phyloP scores from a whole-genome alignment of 768 basidiomycete genomes.

The Boletus coccyginus region DNA sequence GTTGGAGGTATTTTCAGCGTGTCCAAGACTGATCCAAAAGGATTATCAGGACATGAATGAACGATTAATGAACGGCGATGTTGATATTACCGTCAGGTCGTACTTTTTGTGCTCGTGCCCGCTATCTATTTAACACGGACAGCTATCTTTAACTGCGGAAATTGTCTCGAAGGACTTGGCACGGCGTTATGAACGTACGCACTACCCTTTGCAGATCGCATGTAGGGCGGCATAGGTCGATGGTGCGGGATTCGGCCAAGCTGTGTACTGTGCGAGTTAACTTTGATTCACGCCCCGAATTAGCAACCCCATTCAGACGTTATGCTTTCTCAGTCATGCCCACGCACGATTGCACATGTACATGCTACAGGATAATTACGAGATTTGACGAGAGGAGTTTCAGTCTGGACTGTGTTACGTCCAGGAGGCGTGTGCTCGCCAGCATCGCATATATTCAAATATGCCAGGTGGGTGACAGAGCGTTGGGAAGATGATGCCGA shows the following conservation, averaged over 20 bases:
- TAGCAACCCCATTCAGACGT: slow-evolving; percentile 11
- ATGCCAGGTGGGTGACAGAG: slow-evolving; percentile 1
- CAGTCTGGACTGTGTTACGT: slow-evolving; percentile 15
- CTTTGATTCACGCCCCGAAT: slow-evolving; percentile 21
- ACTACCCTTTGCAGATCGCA: slow-evolving; percentile 11
- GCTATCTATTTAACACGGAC: slow-evolving; percentile 5
- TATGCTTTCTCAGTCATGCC: not conserved
- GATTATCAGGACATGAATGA: slow-evolving; percentile 29
- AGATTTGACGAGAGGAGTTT: slow-evolving; percentile 6
- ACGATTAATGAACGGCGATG: slow-evolving; percentile 26
- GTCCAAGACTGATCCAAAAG: slow-evolving; percentile 37
- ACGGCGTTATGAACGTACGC: slow-evolving; percentile 11
- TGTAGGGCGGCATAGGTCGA: slow-evolving; percentile 11
- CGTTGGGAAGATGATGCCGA: slow-evolving; percentile 4
- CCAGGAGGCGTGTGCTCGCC: slow-evolving; percentile 1
- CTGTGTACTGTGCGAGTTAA: slow-evolving; percentile 18
- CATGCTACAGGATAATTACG: slow-evolving; percentile 13
- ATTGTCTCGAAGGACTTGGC: slow-evolving; percentile 16
- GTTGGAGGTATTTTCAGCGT: slow-evolving; percentile 59
- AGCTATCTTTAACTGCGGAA: slow-evolving; percentile 22
- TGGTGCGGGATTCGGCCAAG: slow-evolving; percentile 7
- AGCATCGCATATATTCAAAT: slow-evolving; percentile 1
- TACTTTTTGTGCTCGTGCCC: not conserved
- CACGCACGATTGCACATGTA: slow-evolving; percentile 9
- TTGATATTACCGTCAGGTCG: slow-evolving; percentile 3